Percentiles rank a stretch among this genome's conserved stretches.
Conservation (phyloP, 164 flowering plant species). For the Paratinospora sagittata region DNA sequence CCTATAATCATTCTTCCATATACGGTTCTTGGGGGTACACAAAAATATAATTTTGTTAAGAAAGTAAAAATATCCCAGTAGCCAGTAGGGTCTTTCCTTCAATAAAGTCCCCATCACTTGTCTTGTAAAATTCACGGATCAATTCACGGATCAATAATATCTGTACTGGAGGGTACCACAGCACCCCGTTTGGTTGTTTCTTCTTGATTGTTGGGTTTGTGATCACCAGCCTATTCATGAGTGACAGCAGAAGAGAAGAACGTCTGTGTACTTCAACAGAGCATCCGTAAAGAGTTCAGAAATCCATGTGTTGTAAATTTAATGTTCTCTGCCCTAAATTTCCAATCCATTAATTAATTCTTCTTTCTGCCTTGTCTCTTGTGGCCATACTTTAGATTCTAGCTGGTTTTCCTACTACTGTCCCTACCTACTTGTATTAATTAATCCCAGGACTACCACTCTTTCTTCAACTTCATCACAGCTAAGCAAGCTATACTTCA, state of each 20-base stretch:
- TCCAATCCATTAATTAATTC: neutral
- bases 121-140: conserved; percentile 21
- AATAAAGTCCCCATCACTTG: neutral
- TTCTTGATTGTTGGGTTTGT: conserved; percentile 19
- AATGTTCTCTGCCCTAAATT: conserved; percentile 16
- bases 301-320: conserved; percentile 35
- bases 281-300: conserved; percentile 13
- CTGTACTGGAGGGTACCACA: conserved; percentile 33
- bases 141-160: conserved; percentile 10
- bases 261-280: neutral
- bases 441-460: too few relatives aligned
- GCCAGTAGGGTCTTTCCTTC: neutral
- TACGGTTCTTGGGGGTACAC: too few relatives aligned
- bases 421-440: conserved; percentile 1
- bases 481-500: too few relatives aligned
- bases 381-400: too few relatives aligned
- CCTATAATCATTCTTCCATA: too few relatives aligned
- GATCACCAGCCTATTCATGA: conserved; percentile 14
- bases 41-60: too few relatives aligned
- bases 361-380: conserved; percentile 2
- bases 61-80: neutral
- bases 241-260: conserved; percentile 3
- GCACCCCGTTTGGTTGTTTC: conserved; percentile 17
- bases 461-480: too few relatives aligned
- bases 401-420: neutral